These are phyloP conservation scores for Tulasnella sp. DNA, from an alignment of 768 basidiomycete species.

Conservation along the genomic window DNA sequence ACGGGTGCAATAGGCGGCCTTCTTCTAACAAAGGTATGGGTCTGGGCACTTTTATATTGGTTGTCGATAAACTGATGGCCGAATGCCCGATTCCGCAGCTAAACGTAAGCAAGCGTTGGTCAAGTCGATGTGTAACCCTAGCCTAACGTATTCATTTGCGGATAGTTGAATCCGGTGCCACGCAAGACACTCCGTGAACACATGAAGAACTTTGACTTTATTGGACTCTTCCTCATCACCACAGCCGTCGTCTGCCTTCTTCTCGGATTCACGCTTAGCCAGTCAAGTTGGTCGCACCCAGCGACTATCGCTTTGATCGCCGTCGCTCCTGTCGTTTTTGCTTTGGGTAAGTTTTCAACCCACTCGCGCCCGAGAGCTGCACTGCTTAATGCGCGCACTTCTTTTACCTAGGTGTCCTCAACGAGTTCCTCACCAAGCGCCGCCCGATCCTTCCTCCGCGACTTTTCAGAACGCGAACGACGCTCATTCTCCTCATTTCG, in stretches of 20 bases:
- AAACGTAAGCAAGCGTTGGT: not conserved
- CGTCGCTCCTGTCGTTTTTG: conserved; percentile 48
- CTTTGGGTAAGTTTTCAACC: conserved; percentile 37
- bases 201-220: conserved; percentile 57
- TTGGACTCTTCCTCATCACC: conserved; percentile 57
- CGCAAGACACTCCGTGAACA: conserved; percentile 52
- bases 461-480: conserved; percentile 72
- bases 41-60: not conserved
- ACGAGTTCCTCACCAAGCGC: conserved; percentile 55
- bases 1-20: conserved; percentile 59
- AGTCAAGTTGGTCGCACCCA: conserved; percentile 49
- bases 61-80: not conserved
- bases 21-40: conserved; percentile 51
- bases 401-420: conserved; percentile 30
- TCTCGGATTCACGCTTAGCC: conserved; percentile 64
- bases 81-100: conserved; percentile 1
- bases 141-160: not conserved
- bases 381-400: not conserved
- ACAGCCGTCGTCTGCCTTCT: conserved; percentile 59
- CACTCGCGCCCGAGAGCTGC: not conserved
- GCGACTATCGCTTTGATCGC: conserved; percentile 54
- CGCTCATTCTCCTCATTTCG: conserved; percentile 48
- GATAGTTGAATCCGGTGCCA: conserved; percentile 59
- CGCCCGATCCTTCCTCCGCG: conserved; percentile 69
- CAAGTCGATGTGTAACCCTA: too few species aligned